These are phyloP conservation scores for Diaporthe aspalathi DNA, from an alignment of 2,329 filamentous ascomycete species.

Conservation along the genomic window DNA sequence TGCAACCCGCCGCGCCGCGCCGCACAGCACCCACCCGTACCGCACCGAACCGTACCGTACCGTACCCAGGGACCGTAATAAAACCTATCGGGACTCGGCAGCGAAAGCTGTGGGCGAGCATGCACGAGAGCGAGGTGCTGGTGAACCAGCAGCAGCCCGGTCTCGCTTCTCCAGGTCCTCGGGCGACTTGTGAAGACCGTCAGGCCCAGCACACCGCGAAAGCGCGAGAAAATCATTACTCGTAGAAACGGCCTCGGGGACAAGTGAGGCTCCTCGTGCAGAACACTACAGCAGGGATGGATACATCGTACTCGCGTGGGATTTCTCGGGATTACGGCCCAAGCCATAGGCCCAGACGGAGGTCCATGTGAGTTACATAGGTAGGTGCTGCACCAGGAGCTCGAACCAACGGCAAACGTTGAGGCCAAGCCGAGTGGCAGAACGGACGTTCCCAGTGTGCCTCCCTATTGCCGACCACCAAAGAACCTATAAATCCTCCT, in stretches of 20 bases:
- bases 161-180: neutral
- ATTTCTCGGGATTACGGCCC: conserved; percentile 6
- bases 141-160: conserved; percentile 12
- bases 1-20: neutral
- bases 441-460: neutral
- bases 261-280: neutral
- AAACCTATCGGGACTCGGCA: neutral
- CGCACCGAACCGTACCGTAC: neutral
- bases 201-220: neutral
- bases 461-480: too few relatives aligned
- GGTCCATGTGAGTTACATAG: conserved; percentile 6
- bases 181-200: conserved; percentile 16
- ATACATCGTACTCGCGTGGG: neutral
- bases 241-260: conserved; percentile 23
- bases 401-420: neutral
- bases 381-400: neutral
- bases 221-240: conserved; percentile 6
- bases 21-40: neutral
- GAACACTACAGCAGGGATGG: neutral
- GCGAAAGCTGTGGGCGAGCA: neutral
- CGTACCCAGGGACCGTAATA: too few relatives aligned
- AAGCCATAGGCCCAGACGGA: neutral
- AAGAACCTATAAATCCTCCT: neutral
- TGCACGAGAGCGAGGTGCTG: neutral
- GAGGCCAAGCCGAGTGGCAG: neutral